These are phyloP conservation scores for Erythrobasidium hasegawianum DNA, from an alignment of 1,284 basidiomycete genomes.

Conservation along the genomic window DNA sequence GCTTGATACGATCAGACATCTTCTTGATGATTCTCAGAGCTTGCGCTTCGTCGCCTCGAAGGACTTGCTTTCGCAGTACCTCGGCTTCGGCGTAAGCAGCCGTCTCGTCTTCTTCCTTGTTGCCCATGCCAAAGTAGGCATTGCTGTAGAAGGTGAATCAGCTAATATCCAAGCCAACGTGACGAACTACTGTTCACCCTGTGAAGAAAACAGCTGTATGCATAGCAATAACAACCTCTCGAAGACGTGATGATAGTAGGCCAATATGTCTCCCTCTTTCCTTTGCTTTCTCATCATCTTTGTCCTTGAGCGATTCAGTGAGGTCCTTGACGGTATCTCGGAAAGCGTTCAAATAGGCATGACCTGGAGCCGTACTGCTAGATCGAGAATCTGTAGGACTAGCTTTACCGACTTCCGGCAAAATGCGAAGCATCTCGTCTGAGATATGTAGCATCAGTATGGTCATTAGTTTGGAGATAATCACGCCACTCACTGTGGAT, in stretches of 20 bases:
- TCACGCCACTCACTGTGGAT: constrained; percentile 14
- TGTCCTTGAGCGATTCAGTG: constrained; percentile 1
- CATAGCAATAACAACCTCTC: constrained; percentile 41
- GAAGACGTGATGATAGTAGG: constrained; percentile 34
- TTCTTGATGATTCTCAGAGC: constrained; percentile 7
- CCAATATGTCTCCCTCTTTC: constrained; percentile 8
- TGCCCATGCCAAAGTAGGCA: constrained; percentile 38
- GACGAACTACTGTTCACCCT: constrained; percentile 24
- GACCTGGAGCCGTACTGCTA: constrained; percentile 4
- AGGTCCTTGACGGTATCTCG: constrained; percentile 19
- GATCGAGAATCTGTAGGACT: constrained; percentile 5
- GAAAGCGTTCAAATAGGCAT: constrained; percentile 20
- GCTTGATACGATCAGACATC: constrained; percentile 1
- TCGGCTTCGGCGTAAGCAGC: constrained; percentile 34
- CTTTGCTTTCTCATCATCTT: constrained; percentile 3
- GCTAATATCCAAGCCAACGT: no score
- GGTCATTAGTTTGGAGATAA: background rate
- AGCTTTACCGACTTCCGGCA: constrained; percentile 12
- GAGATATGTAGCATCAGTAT: background rate
- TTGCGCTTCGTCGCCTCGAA: constrained; percentile 18
- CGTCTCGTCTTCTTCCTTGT: constrained; percentile 23
- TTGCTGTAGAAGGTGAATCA: constrained; percentile 30
- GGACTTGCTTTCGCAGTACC: constrained; percentile 28
- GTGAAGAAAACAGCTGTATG: constrained; percentile 41
- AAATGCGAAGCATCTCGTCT: constrained; percentile 20